Evolutionary conservation across 2,329 filamentous ascomycete genomes (phyloP).

Genomic region (Microdochium trichocladiopsis): DNA sequence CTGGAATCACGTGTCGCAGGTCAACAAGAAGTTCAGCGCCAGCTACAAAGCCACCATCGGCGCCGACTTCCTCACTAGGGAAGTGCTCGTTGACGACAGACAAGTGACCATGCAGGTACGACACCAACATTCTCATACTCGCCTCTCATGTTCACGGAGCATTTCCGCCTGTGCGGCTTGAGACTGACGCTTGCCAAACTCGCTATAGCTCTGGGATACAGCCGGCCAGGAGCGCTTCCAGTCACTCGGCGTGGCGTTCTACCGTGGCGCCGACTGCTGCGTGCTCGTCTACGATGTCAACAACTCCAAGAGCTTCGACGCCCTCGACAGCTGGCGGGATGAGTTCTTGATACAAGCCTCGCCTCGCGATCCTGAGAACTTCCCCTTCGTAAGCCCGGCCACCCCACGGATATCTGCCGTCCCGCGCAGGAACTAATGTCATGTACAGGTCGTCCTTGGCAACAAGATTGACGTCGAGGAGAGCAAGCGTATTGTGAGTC

Average conservation of each 20-base stretch:
- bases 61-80: conserved; percentile 96
- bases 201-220: conserved; percentile 83
- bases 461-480: conserved; percentile 99
- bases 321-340: conserved; percentile 95
- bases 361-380: conserved; percentile 91
- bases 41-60: conserved; percentile 99
- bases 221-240: conserved; percentile 97
- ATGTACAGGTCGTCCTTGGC: conserved; percentile 73
- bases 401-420: neutral
- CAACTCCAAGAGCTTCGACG: conserved; percentile 98
- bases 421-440: neutral
- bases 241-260: conserved; percentile 94
- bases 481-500: conserved; percentile 79
- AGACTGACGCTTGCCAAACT: conserved; percentile 1
- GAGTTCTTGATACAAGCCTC: conserved; percentile 98
- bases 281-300: conserved; percentile 98
- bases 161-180: conserved; percentile 6
- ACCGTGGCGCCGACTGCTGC: conserved; percentile 95
- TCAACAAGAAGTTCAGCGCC: conserved; percentile 99
- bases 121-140: neutral
- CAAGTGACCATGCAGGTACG: conserved; percentile 95
- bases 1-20: conserved; percentile 43
- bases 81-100: conserved; percentile 93
- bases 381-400: conserved; percentile 81
- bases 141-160: neutral